A percentile compares a stretch with the other conserved stretches of the same genome.
Evolutionary conservation across 2,329 filamentous ascomycete species (phyloP).

Genomic region (Diaporthe ampelina): DNA sequence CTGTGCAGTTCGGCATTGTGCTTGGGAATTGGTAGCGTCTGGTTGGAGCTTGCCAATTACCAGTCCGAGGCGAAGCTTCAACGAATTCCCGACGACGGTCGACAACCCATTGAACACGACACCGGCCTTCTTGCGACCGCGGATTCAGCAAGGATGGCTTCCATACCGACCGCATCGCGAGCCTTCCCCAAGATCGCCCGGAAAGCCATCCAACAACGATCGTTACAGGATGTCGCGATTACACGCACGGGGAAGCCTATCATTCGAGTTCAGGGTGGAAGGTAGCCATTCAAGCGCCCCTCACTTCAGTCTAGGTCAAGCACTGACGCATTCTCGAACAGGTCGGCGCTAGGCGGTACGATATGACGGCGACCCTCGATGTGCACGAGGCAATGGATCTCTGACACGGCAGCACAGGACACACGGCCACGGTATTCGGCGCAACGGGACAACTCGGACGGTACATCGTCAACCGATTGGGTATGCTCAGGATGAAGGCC

Average conservation of each 20-base stretch:
- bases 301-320: constrained; percentile 46
- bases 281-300: constrained; percentile 67
- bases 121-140: constrained; percentile 50
- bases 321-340: constrained; percentile 52
- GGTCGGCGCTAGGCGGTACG: constrained; percentile 88
- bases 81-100: constrained; percentile 38
- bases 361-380: not conserved
- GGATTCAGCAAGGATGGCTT: constrained; percentile 63
- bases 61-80: constrained; percentile 47
- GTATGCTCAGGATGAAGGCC: constrained; percentile 55
- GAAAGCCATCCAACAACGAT: constrained; percentile 65
- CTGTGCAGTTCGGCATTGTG: constrained; percentile 34
- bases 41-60: constrained; percentile 37
- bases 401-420: constrained; percentile 69
- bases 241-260: constrained; percentile 97
- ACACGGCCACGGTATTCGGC: constrained; percentile 97
- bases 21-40: constrained; percentile 42
- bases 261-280: constrained; percentile 87
- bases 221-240: constrained; percentile 87
- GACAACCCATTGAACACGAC: constrained; percentile 49
- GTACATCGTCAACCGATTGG: constrained; percentile 97
- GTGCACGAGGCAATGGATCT: constrained; percentile 24
- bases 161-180: constrained; percentile 70
- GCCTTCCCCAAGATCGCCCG: constrained; percentile 62
- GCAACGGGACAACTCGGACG: constrained; percentile 95